Evolutionary conservation across 805 yeast genomes (phyloP), one percentile per base, ranked within the genome.

Genomic region (Lipomyces yamadae): DNA sequence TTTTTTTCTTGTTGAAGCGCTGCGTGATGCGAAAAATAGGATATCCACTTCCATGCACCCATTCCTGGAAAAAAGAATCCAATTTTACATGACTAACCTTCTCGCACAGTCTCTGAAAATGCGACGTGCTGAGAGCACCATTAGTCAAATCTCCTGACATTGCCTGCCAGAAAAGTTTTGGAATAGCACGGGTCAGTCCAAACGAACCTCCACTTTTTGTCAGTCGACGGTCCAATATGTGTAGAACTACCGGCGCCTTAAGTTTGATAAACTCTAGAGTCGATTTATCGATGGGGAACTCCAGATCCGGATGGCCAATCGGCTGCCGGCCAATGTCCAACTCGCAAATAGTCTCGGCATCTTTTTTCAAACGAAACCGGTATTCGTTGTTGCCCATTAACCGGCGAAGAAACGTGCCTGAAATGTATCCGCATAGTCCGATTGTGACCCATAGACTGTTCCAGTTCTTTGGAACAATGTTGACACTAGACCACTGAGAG

Each of bases 131-230:
- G 33, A 94, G 77, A 55, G 87, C 84, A 11, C 95, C 91, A 73
- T 89, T 89, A 15, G 85, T 85, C 60, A 95, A 80, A 73, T 95
- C 99, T 18, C 96, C 97, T 6, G 97, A 91, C 97, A 95, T 92
- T 0, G 96, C 96, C 76, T 95, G 98, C 45, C 95, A 78, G 70
- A 94, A 91, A 33, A 95, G 81, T 72, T 94, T 95, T 0, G 98
- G 97, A 33, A 95, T 84, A 0, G 92, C 98, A 69, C 99, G 85
- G 2, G 93, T 86, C 67, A 95, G 81, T 1, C 99, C 99, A 76
- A 95, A 90, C 0, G 97, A 90, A 69, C 93, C 88, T 75, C 96
- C 98, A 0, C 98, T 92, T 75, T 95, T 95, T 0, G 97, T 93
- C 97, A 95, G 92, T 69, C 99, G 82, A 58, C 91, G 84, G 75